Base-by-base conservation (phyloP, 2,329 filamentous ascomycete species). In the Talaromyces albobiverticillius region DNA sequence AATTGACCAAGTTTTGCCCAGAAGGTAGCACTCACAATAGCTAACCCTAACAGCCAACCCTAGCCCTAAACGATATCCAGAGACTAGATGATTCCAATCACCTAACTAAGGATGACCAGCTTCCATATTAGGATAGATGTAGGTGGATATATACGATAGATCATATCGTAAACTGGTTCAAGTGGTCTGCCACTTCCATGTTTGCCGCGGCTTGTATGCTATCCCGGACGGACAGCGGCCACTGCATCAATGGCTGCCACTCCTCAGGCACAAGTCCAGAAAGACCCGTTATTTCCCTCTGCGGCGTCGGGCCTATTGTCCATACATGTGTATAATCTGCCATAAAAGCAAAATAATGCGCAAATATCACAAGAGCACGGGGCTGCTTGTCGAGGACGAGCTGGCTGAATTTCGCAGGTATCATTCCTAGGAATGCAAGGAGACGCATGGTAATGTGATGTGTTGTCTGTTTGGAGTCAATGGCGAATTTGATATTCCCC, bases 301-400 rank as follows among this genome's bases (percentile, higher is more conserved):
- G 53, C 1, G 61, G 62, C 11, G 59, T 61, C 6, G 60, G 57
- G 2, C 51, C 54, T 13, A 65, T 55, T 57, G 58, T 64, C 62
- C 63, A 65, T 3, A 59, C 46, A 51, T 61, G 26, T 2, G 62
- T 55, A 29, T 46, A 54, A 2, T 34, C 53, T 10, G 57, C 60
- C 29, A 51, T 49, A 29, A 63, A 34, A 3, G 64, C 65, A 49
- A 71, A 71, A 54, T 66, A 64, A 53, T 69, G 65, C 4, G 66
- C 67, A 40, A 71, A 50, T 1, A 66, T 66, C 2, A 69, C 63
- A n/a, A 71, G 55, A 9, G 68, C 68, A 16, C 67, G 63, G 13
- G 67, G 68, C 26, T 63, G 56, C 20, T 58, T 56, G 42, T 70
- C 64, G n/a, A 58, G 53, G 26, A 70, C 57, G 22, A 69, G 60